These are phyloP conservation scores for Schizochytrium sp. DNA, from an alignment of 108 stramenopile genomes.

Conservation along the genomic window DNA sequence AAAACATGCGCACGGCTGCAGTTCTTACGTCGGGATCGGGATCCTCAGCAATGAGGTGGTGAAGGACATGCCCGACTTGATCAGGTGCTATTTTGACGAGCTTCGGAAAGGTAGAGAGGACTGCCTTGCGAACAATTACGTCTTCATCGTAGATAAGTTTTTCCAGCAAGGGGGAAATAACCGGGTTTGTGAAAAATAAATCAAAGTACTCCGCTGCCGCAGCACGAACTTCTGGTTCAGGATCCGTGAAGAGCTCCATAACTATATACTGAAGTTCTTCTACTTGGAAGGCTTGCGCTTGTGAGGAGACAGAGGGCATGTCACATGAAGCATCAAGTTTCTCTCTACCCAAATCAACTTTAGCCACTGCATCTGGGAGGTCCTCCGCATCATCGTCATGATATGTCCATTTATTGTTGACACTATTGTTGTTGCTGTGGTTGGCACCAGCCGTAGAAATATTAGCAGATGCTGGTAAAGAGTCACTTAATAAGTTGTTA, in stretches of 20 bases:
- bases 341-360: background rate
- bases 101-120: background rate
- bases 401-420: too few species aligned
- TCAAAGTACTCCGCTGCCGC: conserved; percentile 44
- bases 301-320: too few species aligned
- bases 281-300: background rate
- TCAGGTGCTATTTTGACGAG: background rate
- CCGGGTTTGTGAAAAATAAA: background rate
- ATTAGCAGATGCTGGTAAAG: too few species aligned
- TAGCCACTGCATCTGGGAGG: conserved; percentile 32
- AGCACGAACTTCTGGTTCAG: conserved; percentile 37
- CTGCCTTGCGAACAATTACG: background rate
- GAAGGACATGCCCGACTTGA: background rate
- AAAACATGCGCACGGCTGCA: background rate
- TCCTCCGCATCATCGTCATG: background rate
- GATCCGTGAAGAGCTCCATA: conserved; percentile 55
- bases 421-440: too few species aligned
- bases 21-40: conserved; percentile 22
- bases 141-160: conserved; percentile 39
- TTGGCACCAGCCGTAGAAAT: too few species aligned
- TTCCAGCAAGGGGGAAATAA: background rate
- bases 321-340: too few species aligned
- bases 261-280: background rate
- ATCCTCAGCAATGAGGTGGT: conserved; percentile 7
- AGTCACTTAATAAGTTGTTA: too few species aligned